Evolutionary conservation across 257 asterid genomes (phyloP), one percentile per base, ranked within the genome.

Genomic region (Eucommia ulmoides): DNA sequence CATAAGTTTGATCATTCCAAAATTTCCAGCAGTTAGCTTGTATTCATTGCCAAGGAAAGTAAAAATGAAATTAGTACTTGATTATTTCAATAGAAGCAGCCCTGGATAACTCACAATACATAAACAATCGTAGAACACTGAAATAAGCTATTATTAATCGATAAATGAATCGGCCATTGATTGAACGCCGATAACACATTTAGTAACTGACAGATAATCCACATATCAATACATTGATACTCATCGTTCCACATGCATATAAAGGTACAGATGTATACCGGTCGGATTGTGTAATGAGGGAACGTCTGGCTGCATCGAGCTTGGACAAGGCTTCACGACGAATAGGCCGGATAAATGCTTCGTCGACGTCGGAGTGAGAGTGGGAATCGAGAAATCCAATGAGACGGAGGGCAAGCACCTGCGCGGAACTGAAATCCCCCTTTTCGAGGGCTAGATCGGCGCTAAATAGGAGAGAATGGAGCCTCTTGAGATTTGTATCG

Each of bases 341-440:
- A 53, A 91, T 91, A 20, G 96, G 94, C 19, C 74, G 83, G 53
- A 77, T 72, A 65, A 76, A 86, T 18, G 86, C 86, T 58, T 78
- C 84, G 50, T 82, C 93, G 22, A 59, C 68, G 3, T 80, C 64
- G 44, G 88, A 76, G 3, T 41, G 69, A n/a, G 92, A 72, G 50
- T 50, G 81, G 41, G 96, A 83, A 73, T 91, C 93, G 52, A 91
- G 93, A 79, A 91, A 91, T 48, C 96, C 98, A 65, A 83, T 50
- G 58, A 91, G 96, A 23, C 73, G 86, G 57, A 91, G 72, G 54
- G 82, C 69, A 41, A 76, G 74, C 58, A 75, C 83, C 53, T 76
- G 83, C 57, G 96, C 96, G 33, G 76, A 66, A 56, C 68, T 46
- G 60, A 67, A 86, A 75, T 91, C 94, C 45, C 73, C 74, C 49